Base-by-base conservation (phyloP, 2,329 filamentous ascomycete genomes). In the Monosporascus sp. region DNA sequence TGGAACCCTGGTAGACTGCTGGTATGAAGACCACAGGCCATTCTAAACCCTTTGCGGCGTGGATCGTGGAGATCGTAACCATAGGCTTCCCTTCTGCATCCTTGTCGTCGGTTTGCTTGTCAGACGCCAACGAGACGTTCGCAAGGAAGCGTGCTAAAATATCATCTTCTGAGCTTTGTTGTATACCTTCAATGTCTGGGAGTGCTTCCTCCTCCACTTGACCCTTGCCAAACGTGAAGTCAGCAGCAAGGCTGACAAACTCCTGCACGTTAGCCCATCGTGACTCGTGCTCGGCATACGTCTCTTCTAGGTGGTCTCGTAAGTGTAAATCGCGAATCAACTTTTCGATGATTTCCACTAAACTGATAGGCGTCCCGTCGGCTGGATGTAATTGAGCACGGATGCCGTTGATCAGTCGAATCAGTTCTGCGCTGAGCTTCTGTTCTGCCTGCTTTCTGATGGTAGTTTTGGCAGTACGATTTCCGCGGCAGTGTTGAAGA, bases 1-100 rank as follows among this genome's bases (percentile, higher is more conserved):
- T 95, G 2, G 88, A 93, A 1, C 93, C 94, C 47, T 91, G 84
- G 66, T 96, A 96, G 26, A 91, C 87, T 1, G 89, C 89, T 6
- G 94, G 92, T 17, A 97, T 85, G 68, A 97, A 97, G 1, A 97
- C 91, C 1, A 96, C 80, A 0, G 93, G 93, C 94, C 94, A 99
- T 69, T 99, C 93, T 1, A 99, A 78, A 3, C 93, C 93, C 70
- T 99, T 99, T 3, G 93, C 91, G 0, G 92, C 91, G 67, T 99
- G 93, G 11, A 99, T 97, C 0, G 93, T 99, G 6, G 91, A 97
- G 24, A 99, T 90, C 0, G 92, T 97, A 20, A 97, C 83, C 61
- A 89, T 78, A 2, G 81, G 76, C 28, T 77, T 80, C 28, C 76
- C 76, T 50, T 81, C 78, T 22, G 78, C 76, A 2, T 79, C 77